These are phyloP conservation scores for Yamadazyma phyllophila DNA, from an alignment of 805 yeast genomes.

Conservation along the genomic window DNA sequence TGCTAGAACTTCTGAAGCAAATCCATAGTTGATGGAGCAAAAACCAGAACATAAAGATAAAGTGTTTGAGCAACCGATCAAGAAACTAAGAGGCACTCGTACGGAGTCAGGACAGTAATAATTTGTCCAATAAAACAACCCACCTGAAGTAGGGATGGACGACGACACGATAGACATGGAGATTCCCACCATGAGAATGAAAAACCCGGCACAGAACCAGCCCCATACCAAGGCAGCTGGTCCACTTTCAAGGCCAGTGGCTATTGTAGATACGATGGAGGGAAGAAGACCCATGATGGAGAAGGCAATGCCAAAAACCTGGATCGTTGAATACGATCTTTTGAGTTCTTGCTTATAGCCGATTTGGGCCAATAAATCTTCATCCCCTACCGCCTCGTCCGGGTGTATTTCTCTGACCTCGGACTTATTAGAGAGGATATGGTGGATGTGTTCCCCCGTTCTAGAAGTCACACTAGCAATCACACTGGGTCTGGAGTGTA, in stretches of 20 bases:
- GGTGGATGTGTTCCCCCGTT: slow-evolving; percentile 12
- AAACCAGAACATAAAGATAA: slow-evolving; percentile 65
- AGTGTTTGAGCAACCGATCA: slow-evolving; percentile 68
- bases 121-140: slow-evolving; percentile 50
- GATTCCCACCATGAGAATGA: slow-evolving; percentile 57
- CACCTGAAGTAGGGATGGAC: slow-evolving; percentile 75
- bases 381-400: slow-evolving; percentile 17
- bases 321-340: slow-evolving; percentile 58
- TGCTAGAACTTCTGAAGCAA: slow-evolving; percentile 57
- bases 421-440: slow-evolving; percentile 16
- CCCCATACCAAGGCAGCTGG: slow-evolving; percentile 71
- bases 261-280: slow-evolving; percentile 55
- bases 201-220: slow-evolving; percentile 59
- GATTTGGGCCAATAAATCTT: slow-evolving; percentile 44
- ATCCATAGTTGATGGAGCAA: slow-evolving; percentile 69
- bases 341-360: slow-evolving; percentile 70
- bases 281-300: slow-evolving; percentile 72
- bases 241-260: slow-evolving; percentile 58
- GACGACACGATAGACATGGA: slow-evolving; percentile 67
- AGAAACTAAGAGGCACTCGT: slow-evolving; percentile 54
- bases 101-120: slow-evolving; percentile 58
- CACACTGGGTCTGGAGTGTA: neutral
- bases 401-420: slow-evolving; percentile 22
- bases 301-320: slow-evolving; percentile 70
- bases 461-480: slow-evolving; percentile 5